Evolutionary conservation across 2,329 filamentous ascomycete genomes (phyloP).

Genomic region (Pleomassaria siparia): DNA sequence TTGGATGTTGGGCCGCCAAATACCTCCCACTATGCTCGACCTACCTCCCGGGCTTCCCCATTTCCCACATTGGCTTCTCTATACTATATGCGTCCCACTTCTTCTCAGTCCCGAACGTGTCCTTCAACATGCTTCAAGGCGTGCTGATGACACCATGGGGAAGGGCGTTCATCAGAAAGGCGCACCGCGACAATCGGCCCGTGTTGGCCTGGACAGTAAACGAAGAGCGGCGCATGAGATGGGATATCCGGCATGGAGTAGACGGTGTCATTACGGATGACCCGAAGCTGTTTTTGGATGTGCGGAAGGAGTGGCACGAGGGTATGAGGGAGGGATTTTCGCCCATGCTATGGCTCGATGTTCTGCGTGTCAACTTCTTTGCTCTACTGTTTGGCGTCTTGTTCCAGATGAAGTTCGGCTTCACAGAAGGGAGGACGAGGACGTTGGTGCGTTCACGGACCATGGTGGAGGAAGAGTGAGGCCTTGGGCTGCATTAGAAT

Average conservation of each 20-base stretch:
- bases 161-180: constrained; percentile 64
- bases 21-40: constrained; percentile 66
- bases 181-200: constrained; percentile 57
- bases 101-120: constrained; percentile 65
- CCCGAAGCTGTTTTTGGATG: constrained; percentile 65
- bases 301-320: constrained; percentile 50
- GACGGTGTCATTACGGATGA: constrained; percentile 89
- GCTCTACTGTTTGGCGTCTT: constrained; percentile 34
- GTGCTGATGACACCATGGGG: constrained; percentile 70
- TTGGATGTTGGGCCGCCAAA: constrained; percentile 81
- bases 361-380: constrained; percentile 37
- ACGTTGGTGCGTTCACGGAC: constrained; percentile 17
- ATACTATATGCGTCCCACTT: constrained; percentile 71
- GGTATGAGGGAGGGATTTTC: constrained; percentile 31
- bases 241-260: constrained; percentile 66
- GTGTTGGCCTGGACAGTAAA: constrained; percentile 90
- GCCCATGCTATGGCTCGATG: constrained; percentile 31
- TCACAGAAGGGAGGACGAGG: constrained; percentile 21
- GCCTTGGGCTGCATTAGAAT: background rate
- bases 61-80: constrained; percentile 70
- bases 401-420: constrained; percentile 35
- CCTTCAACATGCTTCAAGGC: constrained; percentile 76
- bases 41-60: constrained; percentile 63
- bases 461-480: constrained; percentile 4
- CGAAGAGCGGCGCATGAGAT: constrained; percentile 74